These are phyloP conservation scores for Salisapilia sapeloensis DNA, from an alignment of 352 stramenopile genomes.

Conservation along the genomic window DNA sequence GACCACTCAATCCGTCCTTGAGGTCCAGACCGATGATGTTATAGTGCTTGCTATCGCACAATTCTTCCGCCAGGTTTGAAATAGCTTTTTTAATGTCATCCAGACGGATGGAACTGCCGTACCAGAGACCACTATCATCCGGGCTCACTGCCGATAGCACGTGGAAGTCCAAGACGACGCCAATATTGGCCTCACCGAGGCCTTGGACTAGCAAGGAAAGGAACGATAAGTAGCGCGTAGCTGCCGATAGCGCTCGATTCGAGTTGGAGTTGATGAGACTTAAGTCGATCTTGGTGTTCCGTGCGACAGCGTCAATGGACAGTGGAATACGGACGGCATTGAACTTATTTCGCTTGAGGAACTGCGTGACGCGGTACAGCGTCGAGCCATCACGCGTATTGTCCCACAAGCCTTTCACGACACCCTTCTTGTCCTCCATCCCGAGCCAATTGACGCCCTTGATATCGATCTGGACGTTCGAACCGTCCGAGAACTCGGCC, in stretches of 20 bases:
- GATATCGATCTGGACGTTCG: constrained; percentile 51
- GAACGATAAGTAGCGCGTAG: constrained; percentile 50
- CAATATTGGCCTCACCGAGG: constrained; percentile 56
- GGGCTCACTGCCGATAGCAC: constrained; percentile 24
- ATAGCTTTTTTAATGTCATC: constrained; percentile 67
- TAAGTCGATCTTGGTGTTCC: constrained; percentile 36
- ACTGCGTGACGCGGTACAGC: constrained; percentile 59
- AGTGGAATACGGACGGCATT: constrained; percentile 65
- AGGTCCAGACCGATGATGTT: constrained; percentile 78
- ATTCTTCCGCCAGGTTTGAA: constrained; percentile 34
- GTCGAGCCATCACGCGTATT: constrained; percentile 60
- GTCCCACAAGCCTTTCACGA: constrained; percentile 69
- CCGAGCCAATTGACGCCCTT: constrained; percentile 79
- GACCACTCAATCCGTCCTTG: constrained; percentile 42
- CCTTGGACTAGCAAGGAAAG: constrained; percentile 42
- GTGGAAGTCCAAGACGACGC: constrained; percentile 70
- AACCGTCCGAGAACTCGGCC: constrained; percentile 26
- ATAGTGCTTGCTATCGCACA: constrained; percentile 70
- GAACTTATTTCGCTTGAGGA: constrained; percentile 61
- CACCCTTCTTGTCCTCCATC: constrained; percentile 52
- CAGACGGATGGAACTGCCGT: constrained; percentile 54
- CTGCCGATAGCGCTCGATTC: constrained; percentile 40
- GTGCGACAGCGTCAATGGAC: constrained; percentile 47
- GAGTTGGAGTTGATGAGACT: constrained; percentile 76
- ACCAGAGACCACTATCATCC: constrained; percentile 41